Evolutionary conservation across 257 asterid genomes (phyloP).

Genomic region (Capsicum baccatum): DNA sequence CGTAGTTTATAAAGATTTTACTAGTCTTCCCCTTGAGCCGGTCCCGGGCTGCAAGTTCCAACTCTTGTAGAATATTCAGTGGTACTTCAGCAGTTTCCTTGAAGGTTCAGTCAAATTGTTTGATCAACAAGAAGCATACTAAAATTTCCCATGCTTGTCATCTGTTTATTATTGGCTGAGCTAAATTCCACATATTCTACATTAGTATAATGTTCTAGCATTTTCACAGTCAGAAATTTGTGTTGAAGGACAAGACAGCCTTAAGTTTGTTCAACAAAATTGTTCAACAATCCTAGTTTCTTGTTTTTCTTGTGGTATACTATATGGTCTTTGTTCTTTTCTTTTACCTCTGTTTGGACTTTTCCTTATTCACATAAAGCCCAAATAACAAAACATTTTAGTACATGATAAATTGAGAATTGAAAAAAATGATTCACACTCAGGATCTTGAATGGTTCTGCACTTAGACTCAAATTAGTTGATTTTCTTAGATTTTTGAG

Average conservation of each 20-base stretch:
- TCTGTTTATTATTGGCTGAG: not conserved
- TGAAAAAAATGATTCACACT: not conserved
- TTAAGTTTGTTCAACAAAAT: slow-evolving; percentile 21
- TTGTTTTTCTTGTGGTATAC: no score
- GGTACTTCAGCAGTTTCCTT: not conserved
- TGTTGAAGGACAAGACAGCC: not conserved
- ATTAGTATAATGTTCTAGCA: slow-evolving; percentile 21
- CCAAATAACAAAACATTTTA: not conserved
- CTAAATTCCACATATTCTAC: slow-evolving; percentile 22
- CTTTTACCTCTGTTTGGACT: slow-evolving; percentile 21
- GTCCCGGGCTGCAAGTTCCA: not conserved
- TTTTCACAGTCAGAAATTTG: slow-evolving; percentile 24
- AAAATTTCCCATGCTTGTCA: not conserved
- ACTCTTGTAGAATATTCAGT: not conserved
- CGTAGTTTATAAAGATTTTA: no score
- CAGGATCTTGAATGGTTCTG: not conserved
- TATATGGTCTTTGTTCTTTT: slow-evolving; percentile 15
- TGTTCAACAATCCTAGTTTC: no score
- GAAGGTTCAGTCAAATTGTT: slow-evolving; percentile 18
- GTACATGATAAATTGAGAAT: not conserved
- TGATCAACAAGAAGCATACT: not conserved
- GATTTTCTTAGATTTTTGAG: not conserved
- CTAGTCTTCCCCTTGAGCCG: no score
- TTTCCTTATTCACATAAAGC: not conserved
- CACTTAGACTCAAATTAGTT: slow-evolving; percentile 10